Base-by-base conservation (phyloP, 129 eudicot genomes). In the Scalesia atractyloides region DNA sequence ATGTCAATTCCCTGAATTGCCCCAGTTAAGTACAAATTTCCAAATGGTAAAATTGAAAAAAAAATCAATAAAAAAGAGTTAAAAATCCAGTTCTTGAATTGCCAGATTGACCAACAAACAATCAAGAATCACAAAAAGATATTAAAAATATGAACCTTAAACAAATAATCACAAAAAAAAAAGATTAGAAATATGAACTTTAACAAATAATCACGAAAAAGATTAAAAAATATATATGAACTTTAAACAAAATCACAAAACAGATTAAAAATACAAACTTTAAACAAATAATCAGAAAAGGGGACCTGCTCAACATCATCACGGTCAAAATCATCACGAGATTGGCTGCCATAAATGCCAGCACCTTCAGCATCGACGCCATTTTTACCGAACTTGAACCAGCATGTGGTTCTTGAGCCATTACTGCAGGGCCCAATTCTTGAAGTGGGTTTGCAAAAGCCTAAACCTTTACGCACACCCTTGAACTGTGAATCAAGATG, bases 231-330 rank as follows among this genome's bases (percentile, higher is more conserved):
- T 26, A 26, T 1, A 26, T 26, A 26, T 2, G 3, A 26, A 26
- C 33, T 26, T 26, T 26, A 26, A 26, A 26, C 33, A 30, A 2
- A 73, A 11, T 48, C 2, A 43, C 37, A 6, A 0, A 6, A 73
- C 61, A 47, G 12, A 16, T 11, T 13, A 1, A 63, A 12, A 33
- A 11, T 17, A 54, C 20, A 1, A 52, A 2, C 11, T 17, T 10
- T 18, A 76, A 57, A 17, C 10, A 7, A 33, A 18, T 3, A 16
- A 39, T 39, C 7, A 69, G 34, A 54, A 46, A 56, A 24, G 57
- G 17, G 37, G 30, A 90, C 99, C 96, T 94, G 98, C 76, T 94
- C 98, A 36, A 94, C 98, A 68, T 94, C 97, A 66, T 94, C 99
- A 33, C 92, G 88, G 77, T 87, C 98, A 64, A 86, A 90, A 78